Conservation (phyloP, 2,329 filamentous ascomycete species). For the Endoconidiophora polonica region DNA sequence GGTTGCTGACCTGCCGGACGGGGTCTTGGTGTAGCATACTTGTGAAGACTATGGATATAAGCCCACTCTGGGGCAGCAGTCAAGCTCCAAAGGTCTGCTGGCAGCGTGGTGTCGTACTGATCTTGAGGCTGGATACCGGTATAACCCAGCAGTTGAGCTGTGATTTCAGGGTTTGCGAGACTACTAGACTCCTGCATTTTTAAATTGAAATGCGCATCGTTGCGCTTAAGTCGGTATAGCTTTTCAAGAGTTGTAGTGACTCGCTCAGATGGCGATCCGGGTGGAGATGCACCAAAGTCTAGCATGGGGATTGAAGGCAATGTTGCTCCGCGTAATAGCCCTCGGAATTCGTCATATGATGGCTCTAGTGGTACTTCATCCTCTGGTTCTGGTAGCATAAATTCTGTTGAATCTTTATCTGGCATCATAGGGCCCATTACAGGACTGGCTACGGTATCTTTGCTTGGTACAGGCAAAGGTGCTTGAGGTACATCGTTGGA, state of each 20-base stretch:
- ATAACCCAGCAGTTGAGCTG: constrained; percentile 57
- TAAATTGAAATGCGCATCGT: constrained; percentile 63
- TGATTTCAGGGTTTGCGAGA: constrained; percentile 54
- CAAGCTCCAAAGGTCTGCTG: constrained; percentile 41
- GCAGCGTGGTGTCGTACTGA: constrained; percentile 51
- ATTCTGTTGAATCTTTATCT: constrained; percentile 5
- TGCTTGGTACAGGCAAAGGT: not conserved
- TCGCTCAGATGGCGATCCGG: constrained; percentile 35
- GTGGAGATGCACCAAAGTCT: constrained; percentile 57
- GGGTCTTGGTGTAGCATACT: constrained; percentile 27
- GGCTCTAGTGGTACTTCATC: constrained; percentile 23
- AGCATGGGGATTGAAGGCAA: constrained; percentile 56
- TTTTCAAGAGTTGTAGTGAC: constrained; percentile 52
- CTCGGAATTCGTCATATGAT: constrained; percentile 50
- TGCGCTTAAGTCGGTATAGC: constrained; percentile 62
- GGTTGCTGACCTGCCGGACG: constrained; percentile 28
- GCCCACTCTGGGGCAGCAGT: constrained; percentile 37
- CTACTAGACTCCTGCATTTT: constrained; percentile 50
- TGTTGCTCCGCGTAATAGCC: constrained; percentile 53
- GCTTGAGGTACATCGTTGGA: constrained; percentile 1
- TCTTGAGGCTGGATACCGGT: constrained; percentile 29
- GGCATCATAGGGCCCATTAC: constrained; percentile 13
- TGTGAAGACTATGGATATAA: constrained; percentile 29
- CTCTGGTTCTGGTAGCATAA: constrained; percentile 11
- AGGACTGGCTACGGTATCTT: not conserved